Evolutionary conservation across 768 basidiomycete genomes (phyloP).

Genomic region (Calocera viscosa): DNA sequence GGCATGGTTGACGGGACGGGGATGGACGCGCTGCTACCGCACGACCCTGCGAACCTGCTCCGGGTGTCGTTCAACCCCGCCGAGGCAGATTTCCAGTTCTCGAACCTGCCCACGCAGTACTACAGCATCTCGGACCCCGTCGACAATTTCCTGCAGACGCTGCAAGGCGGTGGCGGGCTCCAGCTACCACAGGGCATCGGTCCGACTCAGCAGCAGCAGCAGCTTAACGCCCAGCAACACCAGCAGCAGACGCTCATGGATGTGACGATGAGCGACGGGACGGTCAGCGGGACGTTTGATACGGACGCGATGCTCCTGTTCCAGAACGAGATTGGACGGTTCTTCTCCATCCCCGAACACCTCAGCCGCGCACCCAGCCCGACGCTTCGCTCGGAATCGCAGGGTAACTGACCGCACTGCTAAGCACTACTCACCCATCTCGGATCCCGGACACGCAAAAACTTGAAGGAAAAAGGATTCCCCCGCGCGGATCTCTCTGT

Average conservation of each 20-base stretch:
- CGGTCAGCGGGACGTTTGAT: slow-evolving; percentile 9
- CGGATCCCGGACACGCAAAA: too few species aligned
- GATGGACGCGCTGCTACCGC: background rate
- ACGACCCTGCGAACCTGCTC: slow-evolving; percentile 4
- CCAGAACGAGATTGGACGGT: slow-evolving; percentile 10
- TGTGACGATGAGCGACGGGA: slow-evolving; percentile 8
- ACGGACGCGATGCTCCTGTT: background rate
- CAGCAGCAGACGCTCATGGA: slow-evolving; percentile 6
- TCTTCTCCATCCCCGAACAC: slow-evolving; percentile 14
- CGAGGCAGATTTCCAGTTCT: slow-evolving; percentile 18
- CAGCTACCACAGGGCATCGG: slow-evolving; percentile 7
- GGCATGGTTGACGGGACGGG: background rate
- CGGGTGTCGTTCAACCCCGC: slow-evolving; percentile 17
- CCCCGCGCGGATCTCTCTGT: too few species aligned
- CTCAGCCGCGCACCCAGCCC: slow-evolving; percentile 6
- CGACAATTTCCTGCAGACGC: slow-evolving; percentile 16
- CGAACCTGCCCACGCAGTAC: slow-evolving; percentile 13
- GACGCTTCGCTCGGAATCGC: background rate
- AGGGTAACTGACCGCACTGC: background rate
- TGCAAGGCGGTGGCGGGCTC: slow-evolving; percentile 1
- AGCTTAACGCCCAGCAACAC: background rate
- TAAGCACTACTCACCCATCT: too few species aligned
- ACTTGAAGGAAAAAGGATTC: too few species aligned
- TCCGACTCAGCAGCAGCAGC: slow-evolving; percentile 9
- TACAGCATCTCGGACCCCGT: slow-evolving; percentile 16